Evolutionary conservation across 169 alveolate genomes (phyloP), one percentile per base, ranked within the genome.

Genomic region (Plasmodium knowlesi): DNA sequence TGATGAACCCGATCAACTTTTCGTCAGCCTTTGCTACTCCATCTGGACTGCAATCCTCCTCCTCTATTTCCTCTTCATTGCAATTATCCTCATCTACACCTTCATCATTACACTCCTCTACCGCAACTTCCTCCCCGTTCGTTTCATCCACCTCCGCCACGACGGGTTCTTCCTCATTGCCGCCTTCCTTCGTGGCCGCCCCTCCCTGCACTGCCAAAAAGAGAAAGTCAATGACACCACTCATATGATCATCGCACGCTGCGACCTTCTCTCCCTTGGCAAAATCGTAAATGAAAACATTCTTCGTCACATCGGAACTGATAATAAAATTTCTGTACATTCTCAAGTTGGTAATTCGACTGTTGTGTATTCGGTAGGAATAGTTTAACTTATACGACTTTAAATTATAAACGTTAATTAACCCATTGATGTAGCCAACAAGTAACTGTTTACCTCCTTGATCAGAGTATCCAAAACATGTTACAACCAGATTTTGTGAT

Each of bases 301-400:
- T 54, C 71, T 89, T 89, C 28, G 94, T 89, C 46, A 78, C 72
- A 61, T 89, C 94, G 25, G 94, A 54, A 14, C 94, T 89, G 5
- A 89, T 78, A 71, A 89, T 80, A 70, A 89, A 89, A 89, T 89
- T 41, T n/a, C 82, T 61, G 22, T 89, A 89, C 80, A 89, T 79
- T 41, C 72, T 89, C 61, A 89, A 80, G 34, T 61, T 79, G 67
- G 90, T 79, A 79, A 89, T 89, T 80, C 94, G 61, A 79, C 83
- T 89, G 46, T 89, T 89, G 82, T 89, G 94, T 37, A 89, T 89
- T 89, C 74, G 61, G 74, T 89, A 89, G 19, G 94, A 79, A 34
- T 79, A 22, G 61, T 54, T 8, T 34, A 89, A 89, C 50, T 79
- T 89, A 70, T 89, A 89, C 8, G 90, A 79, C 25, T 12, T 12